Evolutionary conservation across 1,284 basidiomycete genomes (phyloP).

Genomic region (Tranzscheliella williamsii): DNA sequence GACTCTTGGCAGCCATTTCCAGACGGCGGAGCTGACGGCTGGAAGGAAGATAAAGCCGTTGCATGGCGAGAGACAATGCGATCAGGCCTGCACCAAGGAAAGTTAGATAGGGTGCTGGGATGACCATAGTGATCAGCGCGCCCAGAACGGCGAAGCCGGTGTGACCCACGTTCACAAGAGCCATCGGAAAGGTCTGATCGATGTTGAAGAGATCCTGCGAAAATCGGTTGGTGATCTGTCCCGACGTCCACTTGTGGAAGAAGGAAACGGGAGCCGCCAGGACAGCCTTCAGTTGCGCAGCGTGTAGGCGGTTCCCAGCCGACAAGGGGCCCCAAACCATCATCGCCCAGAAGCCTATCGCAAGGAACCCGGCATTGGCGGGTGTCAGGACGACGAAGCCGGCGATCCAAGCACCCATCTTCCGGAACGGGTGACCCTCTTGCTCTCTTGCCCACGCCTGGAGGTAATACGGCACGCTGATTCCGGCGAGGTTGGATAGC

Average conservation of each 20-base stretch:
- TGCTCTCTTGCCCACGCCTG: conserved; percentile 31
- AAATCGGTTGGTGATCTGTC: conserved; percentile 46
- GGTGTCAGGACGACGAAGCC: conserved; percentile 7
- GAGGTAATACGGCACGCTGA: conserved; percentile 9
- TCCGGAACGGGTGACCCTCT: conserved; percentile 14
- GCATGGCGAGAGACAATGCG: conserved; percentile 10
- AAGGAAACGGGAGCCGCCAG: conserved; percentile 32
- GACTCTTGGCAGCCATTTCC: conserved; percentile 42
- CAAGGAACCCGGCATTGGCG: conserved; percentile 4
- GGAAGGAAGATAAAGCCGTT: conserved; percentile 42
- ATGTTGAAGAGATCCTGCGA: conserved; percentile 47
- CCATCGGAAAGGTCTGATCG: conserved; percentile 22
- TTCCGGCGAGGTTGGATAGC: background rate
- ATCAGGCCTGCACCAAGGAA: conserved; percentile 11
- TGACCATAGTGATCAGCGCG: conserved; percentile 16
- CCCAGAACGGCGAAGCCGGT: conserved; percentile 8
- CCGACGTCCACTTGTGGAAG: conserved; percentile 34
- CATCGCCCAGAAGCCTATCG: conserved; percentile 7
- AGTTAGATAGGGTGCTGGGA: conserved; percentile 38
- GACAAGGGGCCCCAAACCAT: conserved; percentile 2
- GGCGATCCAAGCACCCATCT: conserved; percentile 11
- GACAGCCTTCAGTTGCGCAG: conserved; percentile 17
- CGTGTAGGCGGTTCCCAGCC: conserved; percentile 31
- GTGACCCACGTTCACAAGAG: conserved; percentile 11
- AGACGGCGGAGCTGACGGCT: conserved; percentile 42